A percentile compares a stretch with the other conserved stretches of the same genome.
phyloP scores from a whole-genome alignment of 1,284 basidiomycete species.

The Pisolithus thermaeus region DNA sequence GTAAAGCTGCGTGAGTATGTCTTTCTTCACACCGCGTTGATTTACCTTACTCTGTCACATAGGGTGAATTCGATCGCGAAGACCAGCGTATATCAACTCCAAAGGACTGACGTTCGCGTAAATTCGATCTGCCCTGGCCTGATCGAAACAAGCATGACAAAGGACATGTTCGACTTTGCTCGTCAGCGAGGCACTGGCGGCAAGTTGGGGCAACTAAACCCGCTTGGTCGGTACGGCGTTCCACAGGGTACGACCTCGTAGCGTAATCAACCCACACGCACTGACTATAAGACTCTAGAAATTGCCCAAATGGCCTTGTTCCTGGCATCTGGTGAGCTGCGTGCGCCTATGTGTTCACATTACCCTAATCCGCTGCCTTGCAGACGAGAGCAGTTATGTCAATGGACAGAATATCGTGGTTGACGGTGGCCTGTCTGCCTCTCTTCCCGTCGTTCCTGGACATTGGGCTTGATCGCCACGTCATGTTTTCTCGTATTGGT shows the following conservation, averaged over 20 bases:
- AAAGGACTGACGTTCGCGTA: constrained; percentile 78
- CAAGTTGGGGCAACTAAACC: constrained; percentile 86
- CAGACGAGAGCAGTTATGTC: constrained; percentile 88
- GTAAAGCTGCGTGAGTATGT: constrained; percentile 76
- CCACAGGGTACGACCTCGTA: constrained; percentile 52
- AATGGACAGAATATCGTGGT: constrained; percentile 87
- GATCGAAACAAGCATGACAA: constrained; percentile 89
- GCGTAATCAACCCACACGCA: constrained; percentile 10
- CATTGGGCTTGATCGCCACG: constrained; percentile 23
- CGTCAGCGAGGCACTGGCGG: constrained; percentile 62
- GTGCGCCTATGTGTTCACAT: neutral
- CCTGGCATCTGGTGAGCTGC: constrained; percentile 71
- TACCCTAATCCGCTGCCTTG: constrained; percentile 12
- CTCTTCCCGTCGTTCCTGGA: constrained; percentile 40
- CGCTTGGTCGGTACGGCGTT: constrained; percentile 74
- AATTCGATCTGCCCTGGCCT: constrained; percentile 90
- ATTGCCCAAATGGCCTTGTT: constrained; percentile 83
- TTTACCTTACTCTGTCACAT: constrained; percentile 7
- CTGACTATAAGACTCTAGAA: constrained; percentile 40
- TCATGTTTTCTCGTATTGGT: neutral
- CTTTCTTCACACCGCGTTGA: neutral
- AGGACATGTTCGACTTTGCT: constrained; percentile 68
- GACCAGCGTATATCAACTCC: constrained; percentile 76
- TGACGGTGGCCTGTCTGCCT: constrained; percentile 79
- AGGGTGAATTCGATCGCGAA: constrained; percentile 86